These are phyloP conservation scores for Theobroma cacao DNA, from an alignment of 345 rosid genomes.

Conservation along the genomic window DNA sequence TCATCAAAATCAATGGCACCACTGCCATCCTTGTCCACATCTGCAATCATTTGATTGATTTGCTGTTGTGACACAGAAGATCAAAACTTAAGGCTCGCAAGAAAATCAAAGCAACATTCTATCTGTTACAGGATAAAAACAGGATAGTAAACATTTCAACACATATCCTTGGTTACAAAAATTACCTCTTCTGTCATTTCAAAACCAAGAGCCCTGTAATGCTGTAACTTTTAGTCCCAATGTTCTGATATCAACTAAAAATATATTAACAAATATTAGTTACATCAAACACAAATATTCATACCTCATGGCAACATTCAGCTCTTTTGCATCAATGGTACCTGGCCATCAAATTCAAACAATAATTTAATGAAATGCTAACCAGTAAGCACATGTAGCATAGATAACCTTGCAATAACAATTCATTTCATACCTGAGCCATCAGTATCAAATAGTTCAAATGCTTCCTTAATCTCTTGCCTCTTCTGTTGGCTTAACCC, in stretches of 20 bases:
- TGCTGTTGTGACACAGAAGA: conserved; percentile 44
- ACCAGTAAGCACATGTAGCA: background rate
- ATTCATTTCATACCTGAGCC: conserved; percentile 57
- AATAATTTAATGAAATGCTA: conserved; percentile 2
- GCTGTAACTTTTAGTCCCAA: conserved; percentile 14
- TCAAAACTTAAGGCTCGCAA: background rate
- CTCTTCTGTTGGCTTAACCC: conserved; percentile 69
- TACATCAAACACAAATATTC: background rate
- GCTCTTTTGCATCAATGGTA: conserved; percentile 95
- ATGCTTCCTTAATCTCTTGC: conserved; percentile 93
- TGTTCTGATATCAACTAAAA: background rate
- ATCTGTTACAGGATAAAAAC: background rate
- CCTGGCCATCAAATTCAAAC: conserved; percentile 32
- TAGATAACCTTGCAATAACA: background rate
- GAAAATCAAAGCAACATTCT: background rate
- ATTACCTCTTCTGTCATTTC: conserved; percentile 93
- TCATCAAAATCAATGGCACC: conserved; percentile 97
- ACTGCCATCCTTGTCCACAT: conserved; percentile 97
- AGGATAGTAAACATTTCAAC: background rate
- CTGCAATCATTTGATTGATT: conserved; percentile 95
- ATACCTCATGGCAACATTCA: conserved; percentile 97
- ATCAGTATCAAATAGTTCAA: conserved; percentile 91
- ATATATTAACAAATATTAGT: background rate
- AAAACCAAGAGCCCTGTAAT: conserved; percentile 89
- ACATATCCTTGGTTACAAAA: background rate